Evolutionary conservation across 495 filamentous ascomycete species (phyloP).

Genomic region (Talaromyces liani): DNA sequence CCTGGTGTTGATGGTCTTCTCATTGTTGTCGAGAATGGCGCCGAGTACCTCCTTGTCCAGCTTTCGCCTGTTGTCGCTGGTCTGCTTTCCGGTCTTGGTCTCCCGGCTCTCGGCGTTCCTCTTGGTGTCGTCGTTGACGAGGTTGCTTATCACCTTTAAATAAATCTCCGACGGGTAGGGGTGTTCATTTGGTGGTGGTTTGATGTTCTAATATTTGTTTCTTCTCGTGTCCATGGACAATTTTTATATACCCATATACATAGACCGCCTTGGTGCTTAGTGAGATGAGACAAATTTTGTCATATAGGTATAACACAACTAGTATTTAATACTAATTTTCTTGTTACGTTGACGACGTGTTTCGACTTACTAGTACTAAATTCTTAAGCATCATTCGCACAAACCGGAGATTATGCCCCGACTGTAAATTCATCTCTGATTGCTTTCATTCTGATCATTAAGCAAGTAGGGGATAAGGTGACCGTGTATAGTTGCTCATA

Average conservation of each 20-base stretch:
- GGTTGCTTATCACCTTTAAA: slow-evolving; percentile 30
- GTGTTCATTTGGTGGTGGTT: neutral
- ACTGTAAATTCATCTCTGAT: too few species aligned
- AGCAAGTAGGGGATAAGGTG: too few species aligned
- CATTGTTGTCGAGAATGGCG: slow-evolving; percentile 19
- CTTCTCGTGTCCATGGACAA: neutral
- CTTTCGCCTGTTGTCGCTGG: slow-evolving; percentile 24
- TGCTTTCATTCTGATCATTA: too few species aligned
- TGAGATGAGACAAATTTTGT: neutral
- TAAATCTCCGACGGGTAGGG: neutral
- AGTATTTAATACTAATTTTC: neutral
- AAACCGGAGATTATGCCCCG: too few species aligned
- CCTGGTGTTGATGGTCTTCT: slow-evolving; percentile 22
- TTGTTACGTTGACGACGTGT: neutral
- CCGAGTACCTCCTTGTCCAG: slow-evolving; percentile 21
- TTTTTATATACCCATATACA: neutral
- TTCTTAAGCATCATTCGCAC: too few species aligned
- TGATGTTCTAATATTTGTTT: neutral
- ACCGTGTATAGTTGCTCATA: too few species aligned
- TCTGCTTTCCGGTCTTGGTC: slow-evolving; percentile 31
- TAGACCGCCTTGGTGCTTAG: neutral
- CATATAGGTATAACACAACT: neutral
- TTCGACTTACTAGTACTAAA: too few species aligned
- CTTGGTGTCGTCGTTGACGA: slow-evolving; percentile 30
- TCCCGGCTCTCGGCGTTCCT: slow-evolving; percentile 23